Evolutionary conservation across 371 early-diverging fungal species (phyloP).

Genomic region (Choanephora cucurbitarum): DNA sequence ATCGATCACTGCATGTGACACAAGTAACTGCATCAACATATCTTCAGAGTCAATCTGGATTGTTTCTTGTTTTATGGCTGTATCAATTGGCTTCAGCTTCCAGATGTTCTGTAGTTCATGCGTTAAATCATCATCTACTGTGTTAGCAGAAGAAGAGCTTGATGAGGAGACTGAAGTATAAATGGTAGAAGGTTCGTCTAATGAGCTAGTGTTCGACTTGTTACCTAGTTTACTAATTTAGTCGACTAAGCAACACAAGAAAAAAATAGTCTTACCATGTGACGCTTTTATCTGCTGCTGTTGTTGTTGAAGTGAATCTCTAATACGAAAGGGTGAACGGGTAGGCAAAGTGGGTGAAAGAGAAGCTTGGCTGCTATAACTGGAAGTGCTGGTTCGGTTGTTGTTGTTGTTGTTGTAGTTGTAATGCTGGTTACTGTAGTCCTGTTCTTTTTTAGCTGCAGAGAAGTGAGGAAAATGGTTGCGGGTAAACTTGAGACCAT

Average conservation of each 20-base stretch:
- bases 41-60: conserved; percentile 47
- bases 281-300: conserved; percentile 13
- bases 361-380: conserved; percentile 1
- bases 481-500: conserved; percentile 27
- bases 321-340: conserved; percentile 45
- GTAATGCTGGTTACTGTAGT: conserved; percentile 4
- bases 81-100: conserved; percentile 24
- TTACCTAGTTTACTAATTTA: neutral
- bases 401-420: conserved; percentile 1
- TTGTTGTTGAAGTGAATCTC: conserved; percentile 28
- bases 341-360: conserved; percentile 39
- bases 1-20: conserved; percentile 67
- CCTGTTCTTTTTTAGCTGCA: conserved; percentile 9
- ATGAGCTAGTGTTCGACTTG: conserved; percentile 9
- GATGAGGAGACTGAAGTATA: conserved; percentile 23
- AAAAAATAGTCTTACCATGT: conserved; percentile 25
- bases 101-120: conserved; percentile 37
- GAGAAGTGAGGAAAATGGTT: conserved; percentile 24
- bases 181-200: conserved; percentile 14
- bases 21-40: conserved; percentile 55
- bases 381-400: conserved; percentile 1
- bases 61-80: conserved; percentile 1
- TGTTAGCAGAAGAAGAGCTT: conserved; percentile 14
- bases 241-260: neutral
- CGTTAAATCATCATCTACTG: conserved; percentile 28